These are phyloP conservation scores for Colletotrichum echinochloae DNA, from an alignment of 2,329 filamentous ascomycete species.

Conservation along the genomic window DNA sequence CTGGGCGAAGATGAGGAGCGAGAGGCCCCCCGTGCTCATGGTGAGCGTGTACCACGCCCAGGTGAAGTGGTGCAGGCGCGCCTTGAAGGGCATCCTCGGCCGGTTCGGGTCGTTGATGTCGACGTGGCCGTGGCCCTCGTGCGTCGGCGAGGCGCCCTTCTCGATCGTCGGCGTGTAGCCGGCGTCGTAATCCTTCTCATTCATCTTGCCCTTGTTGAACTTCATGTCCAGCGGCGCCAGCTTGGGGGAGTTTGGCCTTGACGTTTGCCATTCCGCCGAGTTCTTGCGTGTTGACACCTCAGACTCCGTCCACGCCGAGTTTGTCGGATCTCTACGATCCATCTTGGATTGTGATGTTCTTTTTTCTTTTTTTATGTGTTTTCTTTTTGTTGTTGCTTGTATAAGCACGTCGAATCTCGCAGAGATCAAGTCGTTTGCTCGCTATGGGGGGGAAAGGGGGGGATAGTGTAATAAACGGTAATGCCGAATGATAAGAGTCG, in stretches of 20 bases:
- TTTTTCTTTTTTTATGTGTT: background rate
- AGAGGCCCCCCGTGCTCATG: conserved; percentile 80
- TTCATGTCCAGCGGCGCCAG: conserved; percentile 32
- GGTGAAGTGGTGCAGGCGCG: conserved; percentile 69
- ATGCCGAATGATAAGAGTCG: conserved; percentile 28
- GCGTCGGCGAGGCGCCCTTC: conserved; percentile 28
- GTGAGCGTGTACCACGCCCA: conserved; percentile 81
- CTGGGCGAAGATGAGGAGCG: conserved; percentile 71
- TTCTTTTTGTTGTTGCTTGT: conserved; percentile 4
- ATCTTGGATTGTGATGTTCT: conserved; percentile 5
- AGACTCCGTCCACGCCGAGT: conserved; percentile 37
- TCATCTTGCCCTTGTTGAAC: conserved; percentile 35
- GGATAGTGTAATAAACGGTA: background rate
- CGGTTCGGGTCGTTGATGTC: conserved; percentile 45
- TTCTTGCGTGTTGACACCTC: conserved; percentile 39
- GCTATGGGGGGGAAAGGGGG: background rate
- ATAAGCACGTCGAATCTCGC: conserved; percentile 33
- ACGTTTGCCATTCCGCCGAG: conserved; percentile 37
- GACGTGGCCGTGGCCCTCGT: conserved; percentile 30
- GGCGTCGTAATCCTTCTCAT: conserved; percentile 29
- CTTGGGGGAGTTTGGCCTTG: conserved; percentile 38
- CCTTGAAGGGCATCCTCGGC: conserved; percentile 55
- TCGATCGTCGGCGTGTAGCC: conserved; percentile 36
- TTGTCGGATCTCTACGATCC: conserved; percentile 30
- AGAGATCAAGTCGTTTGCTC: conserved; percentile 34